Evolutionary conservation across 1,139 yeast genomes (phyloP).

Genomic region (Nakaseomyces delphensis): DNA sequence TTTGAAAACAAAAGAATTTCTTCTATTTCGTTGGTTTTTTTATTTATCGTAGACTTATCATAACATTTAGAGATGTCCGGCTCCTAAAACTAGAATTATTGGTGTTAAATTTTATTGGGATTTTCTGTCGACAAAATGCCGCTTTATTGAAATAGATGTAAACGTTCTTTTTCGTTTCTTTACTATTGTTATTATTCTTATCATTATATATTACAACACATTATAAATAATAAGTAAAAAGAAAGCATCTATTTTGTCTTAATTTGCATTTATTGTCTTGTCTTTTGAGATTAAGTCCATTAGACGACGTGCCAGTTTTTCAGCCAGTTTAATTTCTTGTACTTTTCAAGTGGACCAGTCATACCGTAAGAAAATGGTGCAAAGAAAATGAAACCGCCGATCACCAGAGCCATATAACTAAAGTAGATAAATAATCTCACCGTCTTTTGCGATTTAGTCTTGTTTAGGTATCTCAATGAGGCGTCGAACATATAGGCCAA

Average conservation of each 20-base stretch:
- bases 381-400: slow-evolving; percentile 63
- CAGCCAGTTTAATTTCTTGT: slow-evolving; percentile 65
- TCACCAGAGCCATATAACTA: slow-evolving; percentile 47
- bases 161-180: not conserved
- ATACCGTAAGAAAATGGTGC: slow-evolving; percentile 82
- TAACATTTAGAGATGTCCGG: too few relatives aligned
- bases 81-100: too few relatives aligned
- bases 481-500: slow-evolving; percentile 68
- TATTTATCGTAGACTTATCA: not conserved
- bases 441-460: slow-evolving; percentile 26
- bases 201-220: slow-evolving; percentile 3
- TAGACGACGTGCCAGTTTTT: slow-evolving; percentile 55
- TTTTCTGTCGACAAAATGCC: too few relatives aligned
- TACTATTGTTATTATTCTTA: not conserved
- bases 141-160: too few relatives aligned
- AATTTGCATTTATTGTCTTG: too few relatives aligned
- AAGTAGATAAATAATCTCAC: slow-evolving; percentile 33
- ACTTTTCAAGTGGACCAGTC: slow-evolving; percentile 68
- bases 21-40: not conserved
- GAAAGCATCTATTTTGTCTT: not conserved
- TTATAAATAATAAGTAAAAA: not conserved
- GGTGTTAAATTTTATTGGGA: too few relatives aligned
- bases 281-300: not conserved
- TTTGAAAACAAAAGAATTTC: not conserved
- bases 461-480: slow-evolving; percentile 38